Evolutionary conservation across 2,329 filamentous ascomycete species (phyloP), one percentile per base, ranked within the genome.

Genomic region (Knoxdaviesia proteae): DNA sequence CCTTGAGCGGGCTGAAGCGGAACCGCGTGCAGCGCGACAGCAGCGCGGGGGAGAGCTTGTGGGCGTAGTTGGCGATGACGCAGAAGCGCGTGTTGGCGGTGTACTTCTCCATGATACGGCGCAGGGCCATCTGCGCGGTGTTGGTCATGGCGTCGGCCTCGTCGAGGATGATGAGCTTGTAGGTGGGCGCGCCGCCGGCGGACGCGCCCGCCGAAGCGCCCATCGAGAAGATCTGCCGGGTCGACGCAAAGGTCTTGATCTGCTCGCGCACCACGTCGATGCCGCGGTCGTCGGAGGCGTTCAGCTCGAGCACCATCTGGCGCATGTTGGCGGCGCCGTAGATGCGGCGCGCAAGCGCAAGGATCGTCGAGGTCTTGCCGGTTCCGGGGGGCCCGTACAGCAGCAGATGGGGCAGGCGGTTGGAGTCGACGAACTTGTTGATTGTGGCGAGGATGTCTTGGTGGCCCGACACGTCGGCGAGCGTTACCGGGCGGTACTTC

Each of bases 91-190:
- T 94, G 63, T 98, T 98, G 46, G 83, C 83, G 1, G 90, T 98
- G 64, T 98, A 98, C 63, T 94, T 94, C 57, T 98, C 90, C 90
- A 98, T 98, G 55, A 98, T 96, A 40, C 90, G 70, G 47, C 90
- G 74, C 44, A 98, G 67, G 0, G 90, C 90, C 88, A 98, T 98
- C 61, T 98, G 90, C 5, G 90, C 90, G 0, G 88, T 92, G 43
- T 84, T 81, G n/a, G 90, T 98, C 90, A 98, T 98, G 43, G 90
- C 90, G 58, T 98, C 90, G n/a, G 90, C 90, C 65, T 98, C 90
- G 59, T 98, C 90, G 5, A 98, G 74, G 44, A 98, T 84, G 56
- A 98, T 96, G 51, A 98, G 75, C 65, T 98, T 98, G 67, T 81
- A 98, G 4, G 73, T 73, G 31, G 88, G 60, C 8, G 69, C 61